Evolutionary conservation across 1,139 yeast species (phyloP), one percentile per base, ranked within the genome.

Genomic region (Blastobotrys raffinosifermentans): DNA sequence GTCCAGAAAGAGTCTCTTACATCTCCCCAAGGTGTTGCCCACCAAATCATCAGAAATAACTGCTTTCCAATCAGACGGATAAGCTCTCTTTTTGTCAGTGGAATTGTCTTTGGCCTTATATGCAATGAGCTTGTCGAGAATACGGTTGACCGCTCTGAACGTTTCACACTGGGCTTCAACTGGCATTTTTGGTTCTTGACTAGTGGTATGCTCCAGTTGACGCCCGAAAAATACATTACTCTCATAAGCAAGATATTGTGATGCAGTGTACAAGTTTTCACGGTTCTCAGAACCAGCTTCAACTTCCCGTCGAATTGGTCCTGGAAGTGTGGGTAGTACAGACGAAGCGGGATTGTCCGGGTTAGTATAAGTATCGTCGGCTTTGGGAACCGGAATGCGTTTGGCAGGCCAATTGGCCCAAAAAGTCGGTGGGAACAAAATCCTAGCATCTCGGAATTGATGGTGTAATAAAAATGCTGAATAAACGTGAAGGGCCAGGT

Each of bases 401-500:
- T 27, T 32, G n/a, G 31, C 37, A 19, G 49, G 48, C 48, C 49
- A 46, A 8, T 33, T 37, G 10, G 42, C 30, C 47, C 48, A 42
- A 1, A 9, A 3, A 10, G 25, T 3, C 7, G 25, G 3, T 3
- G 47, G 48, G 31, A 37, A 43, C 6, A 14, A 17, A 17, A 10
- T 21, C 6, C 13, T 11, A 16, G 33, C 20, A 14, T 33, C 30
- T 10, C 43, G 19, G n/a, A n/a, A n/a, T n/a, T n/a, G n/a, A n/a
- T n/a, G n/a, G 15, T 41, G 46, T 18, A 55, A 29, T 21, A 53
- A 39, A 35, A 43, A 45, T 9, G 54, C 49, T 6, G 57, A 44
- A 34, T 54, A 57, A 11, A 58, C 41, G 38, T 58, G 63, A 22
- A 48, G 45, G 6, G 60, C 41, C 13, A 57, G 43, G 31, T 57